These are phyloP conservation scores for Podospora comata DNA, from an alignment of 495 filamentous ascomycete genomes.

Conservation along the genomic window DNA sequence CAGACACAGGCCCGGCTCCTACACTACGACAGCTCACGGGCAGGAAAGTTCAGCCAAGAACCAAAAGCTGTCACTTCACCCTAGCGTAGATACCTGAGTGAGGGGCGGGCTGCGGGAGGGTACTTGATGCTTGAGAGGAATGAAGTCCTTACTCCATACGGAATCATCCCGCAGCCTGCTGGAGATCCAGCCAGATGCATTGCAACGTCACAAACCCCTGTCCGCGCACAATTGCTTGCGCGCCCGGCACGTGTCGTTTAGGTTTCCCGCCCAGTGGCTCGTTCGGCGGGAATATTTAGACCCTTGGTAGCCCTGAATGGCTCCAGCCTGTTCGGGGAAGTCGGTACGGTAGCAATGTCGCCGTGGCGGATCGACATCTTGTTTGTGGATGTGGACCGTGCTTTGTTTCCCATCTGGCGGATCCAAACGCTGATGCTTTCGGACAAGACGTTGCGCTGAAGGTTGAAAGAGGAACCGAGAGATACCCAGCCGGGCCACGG, in stretches of 20 bases:
- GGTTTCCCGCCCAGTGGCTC: background rate
- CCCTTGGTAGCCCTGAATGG: background rate
- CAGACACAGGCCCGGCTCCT: background rate
- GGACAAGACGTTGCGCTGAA: background rate
- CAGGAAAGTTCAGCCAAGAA: background rate
- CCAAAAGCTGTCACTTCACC: background rate
- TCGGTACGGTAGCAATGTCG: background rate
- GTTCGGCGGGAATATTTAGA: background rate
- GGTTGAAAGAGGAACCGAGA: background rate
- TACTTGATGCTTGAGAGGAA: background rate
- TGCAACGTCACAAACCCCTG: background rate
- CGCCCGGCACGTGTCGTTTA: background rate
- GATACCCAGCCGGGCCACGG: background rate
- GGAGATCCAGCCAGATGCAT: background rate
- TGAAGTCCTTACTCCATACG: background rate
- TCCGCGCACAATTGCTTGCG: background rate
- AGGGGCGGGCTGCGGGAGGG: background rate
- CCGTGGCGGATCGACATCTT: background rate
- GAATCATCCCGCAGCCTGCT: background rate
- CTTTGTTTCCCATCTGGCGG: background rate
- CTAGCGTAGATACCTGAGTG: background rate
- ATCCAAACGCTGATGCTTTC: background rate
- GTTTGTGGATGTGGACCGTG: background rate
- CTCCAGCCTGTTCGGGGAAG: background rate
- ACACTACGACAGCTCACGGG: background rate